Conservation (phyloP, 805 yeast genomes). For the Teunomyces aglyptinius region DNA sequence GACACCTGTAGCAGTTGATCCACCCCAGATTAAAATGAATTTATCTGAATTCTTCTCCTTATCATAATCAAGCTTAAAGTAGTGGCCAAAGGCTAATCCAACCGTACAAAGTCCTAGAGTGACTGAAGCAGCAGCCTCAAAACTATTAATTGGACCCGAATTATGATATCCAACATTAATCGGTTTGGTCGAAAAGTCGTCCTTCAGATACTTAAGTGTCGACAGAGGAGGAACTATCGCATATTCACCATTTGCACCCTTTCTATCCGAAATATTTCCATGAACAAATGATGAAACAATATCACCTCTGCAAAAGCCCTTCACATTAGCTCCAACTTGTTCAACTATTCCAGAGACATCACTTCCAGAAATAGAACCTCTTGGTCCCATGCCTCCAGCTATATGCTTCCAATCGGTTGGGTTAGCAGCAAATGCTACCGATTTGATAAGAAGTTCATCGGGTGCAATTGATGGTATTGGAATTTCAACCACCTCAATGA, state of each 20-base stretch:
- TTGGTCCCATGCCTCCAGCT: slow-evolving; percentile 35
- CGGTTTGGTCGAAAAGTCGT: slow-evolving; percentile 9
- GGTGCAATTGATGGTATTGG: slow-evolving; percentile 33
- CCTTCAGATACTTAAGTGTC: slow-evolving; percentile 30
- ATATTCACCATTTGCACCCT: slow-evolving; percentile 64
- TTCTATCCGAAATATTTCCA: slow-evolving; percentile 47
- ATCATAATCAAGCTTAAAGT: slow-evolving; percentile 24
- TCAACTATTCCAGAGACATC: slow-evolving; percentile 60
- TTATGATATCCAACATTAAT: slow-evolving; percentile 23
- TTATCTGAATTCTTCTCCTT: slow-evolving; percentile 13
- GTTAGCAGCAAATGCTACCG: slow-evolving; percentile 56
- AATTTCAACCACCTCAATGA: slow-evolving; percentile 20
- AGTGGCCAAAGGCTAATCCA: slow-evolving; percentile 36
- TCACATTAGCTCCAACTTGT: slow-evolving; percentile 48
- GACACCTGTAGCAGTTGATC: slow-evolving; percentile 33
- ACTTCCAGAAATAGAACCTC: slow-evolving; percentile 55
- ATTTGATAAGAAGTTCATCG: slow-evolving; percentile 46
- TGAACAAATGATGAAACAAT: slow-evolving; percentile 50
- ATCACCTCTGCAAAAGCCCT: slow-evolving; percentile 41
- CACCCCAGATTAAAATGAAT: slow-evolving; percentile 34
- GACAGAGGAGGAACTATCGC: slow-evolving; percentile 36
- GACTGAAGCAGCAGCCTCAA: slow-evolving; percentile 66
- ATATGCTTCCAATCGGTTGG: slow-evolving; percentile 74
- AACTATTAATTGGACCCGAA: slow-evolving; percentile 43
- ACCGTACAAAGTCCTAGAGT: slow-evolving; percentile 54